phyloP scores from a whole-genome alignment of 208 protist species.

The Trypanosoma theileri region DNA sequence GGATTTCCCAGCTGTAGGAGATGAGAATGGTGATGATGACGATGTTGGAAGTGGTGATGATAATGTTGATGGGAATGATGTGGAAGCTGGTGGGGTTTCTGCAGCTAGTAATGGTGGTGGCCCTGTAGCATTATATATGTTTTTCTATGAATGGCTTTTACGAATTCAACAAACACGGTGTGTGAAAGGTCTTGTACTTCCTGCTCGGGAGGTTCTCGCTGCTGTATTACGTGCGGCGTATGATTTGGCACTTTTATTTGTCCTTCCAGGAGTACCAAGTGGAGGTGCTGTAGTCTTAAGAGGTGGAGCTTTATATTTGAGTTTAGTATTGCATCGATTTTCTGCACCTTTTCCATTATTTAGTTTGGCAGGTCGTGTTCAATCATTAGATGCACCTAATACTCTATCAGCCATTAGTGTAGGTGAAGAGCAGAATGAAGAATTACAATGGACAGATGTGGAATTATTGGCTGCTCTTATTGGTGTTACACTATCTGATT shows the following conservation, averaged over 20 bases:
- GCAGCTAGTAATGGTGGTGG: slow-evolving; percentile 13
- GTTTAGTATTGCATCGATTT: slow-evolving; percentile 66
- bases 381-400: neutral
- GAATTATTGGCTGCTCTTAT: slow-evolving; percentile 58
- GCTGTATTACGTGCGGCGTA: slow-evolving; percentile 70
- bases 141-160: slow-evolving; percentile 73
- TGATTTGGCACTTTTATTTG: slow-evolving; percentile 50
- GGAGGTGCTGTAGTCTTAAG: slow-evolving; percentile 33
- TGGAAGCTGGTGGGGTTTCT: slow-evolving; percentile 8
- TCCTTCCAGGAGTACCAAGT: slow-evolving; percentile 38
- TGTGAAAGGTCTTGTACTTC: slow-evolving; percentile 35
- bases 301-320: slow-evolving; percentile 62
- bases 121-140: slow-evolving; percentile 49
- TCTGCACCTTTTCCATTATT: slow-evolving; percentile 74
- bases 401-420: neutral
- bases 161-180: slow-evolving; percentile 32
- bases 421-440: slow-evolving; percentile 23
- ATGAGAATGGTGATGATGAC: slow-evolving; percentile 33
- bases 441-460: slow-evolving; percentile 82
- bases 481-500: slow-evolving; percentile 62
- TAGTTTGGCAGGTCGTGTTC: slow-evolving; percentile 21
- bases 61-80: slow-evolving; percentile 8
- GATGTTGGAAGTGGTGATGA: slow-evolving; percentile 11
- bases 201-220: slow-evolving; percentile 47
- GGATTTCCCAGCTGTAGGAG: slow-evolving; percentile 27